A percentile compares a stretch with the other conserved stretches of the same genome.
Conservation (phyloP, 2,329 filamentous ascomycete genomes). For the Trichoderma atrobrunneum region DNA sequence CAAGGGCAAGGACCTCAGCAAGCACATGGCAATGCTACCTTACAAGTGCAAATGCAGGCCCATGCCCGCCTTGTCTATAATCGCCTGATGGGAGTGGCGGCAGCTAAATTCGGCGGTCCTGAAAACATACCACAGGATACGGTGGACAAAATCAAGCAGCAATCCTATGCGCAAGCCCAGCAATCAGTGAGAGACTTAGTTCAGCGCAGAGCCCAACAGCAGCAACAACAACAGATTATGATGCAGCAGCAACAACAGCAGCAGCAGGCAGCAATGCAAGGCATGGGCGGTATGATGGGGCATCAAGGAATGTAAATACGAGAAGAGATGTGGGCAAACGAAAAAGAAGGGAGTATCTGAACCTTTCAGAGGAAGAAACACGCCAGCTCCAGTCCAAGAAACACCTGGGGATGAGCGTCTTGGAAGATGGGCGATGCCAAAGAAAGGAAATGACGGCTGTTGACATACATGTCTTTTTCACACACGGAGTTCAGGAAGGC, state of each 20-base stretch:
- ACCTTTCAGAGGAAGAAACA: slow-evolving; percentile 19
- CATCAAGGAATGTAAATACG: slow-evolving; percentile 44
- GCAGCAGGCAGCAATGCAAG: slow-evolving; percentile 48
- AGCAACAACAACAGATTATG: slow-evolving; percentile 40
- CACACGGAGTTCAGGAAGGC: slow-evolving; percentile 7
- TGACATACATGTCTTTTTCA: slow-evolving; percentile 1
- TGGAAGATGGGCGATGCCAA: background rate
- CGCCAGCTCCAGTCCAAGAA: background rate
- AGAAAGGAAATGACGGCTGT: background rate
- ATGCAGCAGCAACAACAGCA: slow-evolving; percentile 34
- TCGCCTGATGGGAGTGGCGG: slow-evolving; percentile 35
- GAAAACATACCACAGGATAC: slow-evolving; percentile 48
- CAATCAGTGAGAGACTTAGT: slow-evolving; percentile 34
- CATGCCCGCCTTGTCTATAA: slow-evolving; percentile 39
- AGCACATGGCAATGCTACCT: slow-evolving; percentile 27
- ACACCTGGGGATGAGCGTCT: background rate
- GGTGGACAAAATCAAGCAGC: slow-evolving; percentile 44
- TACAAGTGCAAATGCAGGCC: slow-evolving; percentile 4
- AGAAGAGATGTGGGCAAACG: background rate
- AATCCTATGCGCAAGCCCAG: slow-evolving; percentile 41
- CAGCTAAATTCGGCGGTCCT: slow-evolving; percentile 39
- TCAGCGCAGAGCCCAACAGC: slow-evolving; percentile 36
- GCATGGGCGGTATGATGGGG: slow-evolving; percentile 55
- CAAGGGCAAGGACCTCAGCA: slow-evolving; percentile 33
- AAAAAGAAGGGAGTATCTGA: background rate